phyloP scores from a whole-genome alignment of 768 basidiomycete genomes.

The Leccinum incarnatum region DNA sequence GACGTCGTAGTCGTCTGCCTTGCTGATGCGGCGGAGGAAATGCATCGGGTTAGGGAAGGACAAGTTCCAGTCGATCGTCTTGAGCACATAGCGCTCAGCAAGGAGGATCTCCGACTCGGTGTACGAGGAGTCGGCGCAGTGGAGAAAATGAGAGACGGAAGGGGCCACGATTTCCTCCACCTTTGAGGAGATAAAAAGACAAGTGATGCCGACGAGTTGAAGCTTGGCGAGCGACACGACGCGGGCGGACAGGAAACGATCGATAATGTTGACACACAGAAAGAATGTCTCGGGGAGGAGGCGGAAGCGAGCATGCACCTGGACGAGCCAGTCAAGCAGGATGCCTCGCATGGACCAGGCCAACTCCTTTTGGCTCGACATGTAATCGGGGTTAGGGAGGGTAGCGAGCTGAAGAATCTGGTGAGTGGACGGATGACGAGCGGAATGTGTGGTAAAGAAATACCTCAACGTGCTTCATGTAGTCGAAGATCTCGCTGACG shows the following conservation, averaged over 20 bases:
- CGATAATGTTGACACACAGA: conserved; percentile 82
- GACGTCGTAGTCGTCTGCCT: conserved; percentile 89
- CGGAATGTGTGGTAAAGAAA: conserved; percentile 8
- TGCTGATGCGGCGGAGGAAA: conserved; percentile 85
- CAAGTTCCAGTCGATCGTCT: conserved; percentile 83
- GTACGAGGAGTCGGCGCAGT: conserved; percentile 76
- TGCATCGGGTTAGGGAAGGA: conserved; percentile 87
- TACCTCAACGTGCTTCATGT: conserved; percentile 86
- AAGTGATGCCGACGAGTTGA: conserved; percentile 87
- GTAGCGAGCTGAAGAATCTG: conserved; percentile 53
- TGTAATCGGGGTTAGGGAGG: conserved; percentile 83
- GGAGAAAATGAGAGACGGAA: conserved; percentile 74
- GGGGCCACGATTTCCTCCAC: conserved; percentile 93
- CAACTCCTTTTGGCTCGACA: conserved; percentile 77
- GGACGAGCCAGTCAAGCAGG: conserved; percentile 91
- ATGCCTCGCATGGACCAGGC: conserved; percentile 89
- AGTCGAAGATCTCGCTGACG: conserved; percentile 89
- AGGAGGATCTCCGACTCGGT: conserved; percentile 78
- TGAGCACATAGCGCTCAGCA: conserved; percentile 86
- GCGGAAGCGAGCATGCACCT: conserved; percentile 84
- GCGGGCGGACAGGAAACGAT: conserved; percentile 68
- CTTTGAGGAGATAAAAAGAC: conserved; percentile 86
- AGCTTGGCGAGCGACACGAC: conserved; percentile 79
- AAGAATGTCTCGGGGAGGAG: conserved; percentile 90
- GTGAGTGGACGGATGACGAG: not conserved